phyloP scores from a whole-genome alignment of 495 filamentous ascomycete species.

The Staphylotrichum tortipilum region DNA sequence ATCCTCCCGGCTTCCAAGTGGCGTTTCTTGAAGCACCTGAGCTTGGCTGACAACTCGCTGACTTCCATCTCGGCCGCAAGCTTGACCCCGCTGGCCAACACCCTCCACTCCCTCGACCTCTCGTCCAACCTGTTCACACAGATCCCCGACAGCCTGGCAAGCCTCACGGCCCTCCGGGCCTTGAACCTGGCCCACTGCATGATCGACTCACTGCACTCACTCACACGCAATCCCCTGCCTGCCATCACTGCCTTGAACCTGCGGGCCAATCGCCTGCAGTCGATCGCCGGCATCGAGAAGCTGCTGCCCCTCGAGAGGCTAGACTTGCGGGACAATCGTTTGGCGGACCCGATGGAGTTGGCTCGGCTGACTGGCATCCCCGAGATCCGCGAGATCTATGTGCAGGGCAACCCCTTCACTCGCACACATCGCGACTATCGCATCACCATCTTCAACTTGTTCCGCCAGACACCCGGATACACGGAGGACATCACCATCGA shows the following conservation, averaged over 20 bases:
- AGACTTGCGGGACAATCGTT: conserved; percentile 83
- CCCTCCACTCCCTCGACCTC: conserved; percentile 80
- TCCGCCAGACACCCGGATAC: conserved; percentile 85
- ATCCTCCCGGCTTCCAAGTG: conserved; percentile 77
- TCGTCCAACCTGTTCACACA: conserved; percentile 86
- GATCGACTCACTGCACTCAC: conserved; percentile 88
- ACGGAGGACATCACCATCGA: conserved; percentile 88
- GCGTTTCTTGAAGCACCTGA: conserved; percentile 86
- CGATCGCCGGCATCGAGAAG: conserved; percentile 83
- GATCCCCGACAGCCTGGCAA: conserved; percentile 80
- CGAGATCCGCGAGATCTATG: conserved; percentile 85
- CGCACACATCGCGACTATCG: conserved; percentile 80
- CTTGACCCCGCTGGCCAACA: conserved; percentile 73
- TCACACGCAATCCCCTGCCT: conserved; percentile 77
- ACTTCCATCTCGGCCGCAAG: conserved; percentile 67
- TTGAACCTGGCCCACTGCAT: conserved; percentile 93
- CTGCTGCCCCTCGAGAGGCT: conserved; percentile 80
- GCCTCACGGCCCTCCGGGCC: conserved; percentile 71
- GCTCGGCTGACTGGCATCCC: conserved; percentile 84
- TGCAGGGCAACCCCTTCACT: conserved; percentile 81
- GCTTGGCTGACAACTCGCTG: conserved; percentile 82
- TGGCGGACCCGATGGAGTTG: conserved; percentile 83
- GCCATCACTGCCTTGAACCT: conserved; percentile 92
- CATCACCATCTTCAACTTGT: conserved; percentile 89
- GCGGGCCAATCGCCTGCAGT: conserved; percentile 77